Base-by-base conservation (phyloP, 306 rosid genomes). In the Biancaea sappan region DNA sequence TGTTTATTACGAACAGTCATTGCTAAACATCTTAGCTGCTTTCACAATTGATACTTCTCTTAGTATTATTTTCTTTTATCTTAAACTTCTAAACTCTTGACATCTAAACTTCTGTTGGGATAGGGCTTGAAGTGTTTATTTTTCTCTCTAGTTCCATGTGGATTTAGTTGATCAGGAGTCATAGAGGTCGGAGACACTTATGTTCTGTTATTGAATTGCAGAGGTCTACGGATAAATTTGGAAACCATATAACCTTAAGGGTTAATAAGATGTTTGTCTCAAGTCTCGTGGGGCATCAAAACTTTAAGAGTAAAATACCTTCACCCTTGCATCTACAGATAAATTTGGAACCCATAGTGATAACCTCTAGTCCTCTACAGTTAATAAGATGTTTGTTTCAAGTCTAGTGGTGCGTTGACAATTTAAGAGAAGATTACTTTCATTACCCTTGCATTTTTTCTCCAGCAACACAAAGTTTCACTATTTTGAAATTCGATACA, bases 1-100 rank as follows among this genome's bases (percentile, higher is more conserved):
- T 69, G 29, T 77, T 79, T 38, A 5, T 66, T 47, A 26, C n/a
- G n/a, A n/a, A n/a, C 47, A 6, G 37, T 69, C 52, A 40, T 60
- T 3, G 16, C 15, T 38, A 2, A 19, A 8, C 34, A 22, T 51
- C 34, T 8, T 66, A 10, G 11, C 41, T 32, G 18, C 59, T 62
- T 52, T 38, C 12, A 8, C 25, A 29, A 51, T 51, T 46, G 48
- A 56, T 5, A n/a, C 31, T 4, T 64, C 29, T 32, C 46, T 50
- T 59, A 29, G 12, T 41, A 66, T 2, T 48, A 11, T 63, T 41
- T 47, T 28, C 3, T 19, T 9, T 19, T 48, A 51, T 6, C 47
- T 8, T 25, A n/a, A 14, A 68, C 9, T 22, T 37, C 22, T 19
- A 35, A 79, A 19, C 34, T 71, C 61, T 16, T 66, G 0, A 46